Evolutionary conservation across 208 protist species (phyloP), one percentile per base, ranked within the genome.

Genomic region (Leishmania martiniquensis): DNA sequence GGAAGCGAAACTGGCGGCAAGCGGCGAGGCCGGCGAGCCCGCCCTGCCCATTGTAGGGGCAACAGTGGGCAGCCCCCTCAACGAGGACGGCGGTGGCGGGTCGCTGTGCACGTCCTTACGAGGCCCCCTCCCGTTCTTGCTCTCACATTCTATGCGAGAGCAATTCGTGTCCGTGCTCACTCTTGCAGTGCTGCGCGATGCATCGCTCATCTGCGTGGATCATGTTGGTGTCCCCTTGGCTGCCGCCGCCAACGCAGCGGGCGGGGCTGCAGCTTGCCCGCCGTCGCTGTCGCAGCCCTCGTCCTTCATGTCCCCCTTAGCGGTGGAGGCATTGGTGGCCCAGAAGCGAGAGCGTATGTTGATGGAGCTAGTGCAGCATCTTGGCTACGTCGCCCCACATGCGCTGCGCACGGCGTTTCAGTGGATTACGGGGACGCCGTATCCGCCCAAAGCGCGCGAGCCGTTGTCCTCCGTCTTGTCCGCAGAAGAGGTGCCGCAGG

Each of bases 321-420:
- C 5, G 29, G 47, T 6, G 1, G 68, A n/a, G 5, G 32, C 29
- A 17, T 1, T 22, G 72, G 42, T 44, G 22, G 59, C 52, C 4
- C 39, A 54, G 55, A 60, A 6, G 59, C 80, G 80, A 25, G 80
- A 83, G 69, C 34, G 15, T 37, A 6, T 57, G 47, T n/a, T 83
- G 69, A 15, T 54, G n/a, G 65, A 79, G 44, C 42, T 76, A 0
- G 59, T 79, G 29, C 74, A 76, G 39, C 17, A 60, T n/a, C 74
- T 83, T 34, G 74, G 74, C 55, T 70, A 72, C 62, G 25, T 76
- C 22, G 60, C 80, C 37, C 80, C 80, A 13, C 74, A 83, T 20
- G 74, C 74, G 22, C 76, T 72, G 74, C 60, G 32, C 17, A 51
- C 69, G 2, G 80, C 69, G 25, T 42, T 65, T 45, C 47, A 44